A percentile compares a stretch with the other conserved stretches of the same genome.
These are phyloP conservation scores for Pseudomonodictys pantanalensis DNA, from an alignment of 495 filamentous ascomycete species.

Conservation along the genomic window DNA sequence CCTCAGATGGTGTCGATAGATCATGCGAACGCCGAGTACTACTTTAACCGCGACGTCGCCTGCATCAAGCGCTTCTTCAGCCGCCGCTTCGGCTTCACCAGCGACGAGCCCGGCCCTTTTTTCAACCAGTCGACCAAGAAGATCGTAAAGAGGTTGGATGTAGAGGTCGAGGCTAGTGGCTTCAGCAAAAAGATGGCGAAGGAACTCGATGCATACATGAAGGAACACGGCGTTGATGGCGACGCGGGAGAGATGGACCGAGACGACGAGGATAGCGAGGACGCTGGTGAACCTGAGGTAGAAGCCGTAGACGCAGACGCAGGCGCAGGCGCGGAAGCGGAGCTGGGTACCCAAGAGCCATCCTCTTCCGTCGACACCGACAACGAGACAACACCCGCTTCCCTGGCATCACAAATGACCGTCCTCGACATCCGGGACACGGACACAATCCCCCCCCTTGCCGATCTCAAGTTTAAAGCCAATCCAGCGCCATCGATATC, in stretches of 20 bases:
- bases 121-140: conserved; percentile 78
- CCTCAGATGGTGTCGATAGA: conserved; percentile 98
- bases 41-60: conserved; percentile 91
- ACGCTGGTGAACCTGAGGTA: background rate
- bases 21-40: conserved; percentile 87
- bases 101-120: conserved; percentile 77
- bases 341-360: background rate
- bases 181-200: conserved; percentile 95
- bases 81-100: conserved; percentile 80
- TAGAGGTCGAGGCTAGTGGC: conserved; percentile 86
- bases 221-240: conserved; percentile 61
- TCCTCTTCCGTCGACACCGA: background rate
- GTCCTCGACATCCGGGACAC: conserved; percentile 28
- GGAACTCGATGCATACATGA: conserved; percentile 87
- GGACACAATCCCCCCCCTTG: conserved; percentile 24
- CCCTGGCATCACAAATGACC: conserved; percentile 20
- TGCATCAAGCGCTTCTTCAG: conserved; percentile 94
- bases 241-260: conserved; percentile 47
- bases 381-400: background rate
- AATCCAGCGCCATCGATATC: conserved; percentile 3
- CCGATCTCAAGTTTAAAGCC: conserved; percentile 8
- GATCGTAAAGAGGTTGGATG: conserved; percentile 61
- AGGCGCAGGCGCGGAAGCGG: background rate
- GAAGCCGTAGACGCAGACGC: conserved; percentile 3
- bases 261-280: conserved; percentile 27